Conservation (phyloP, 805 yeast species). For the Candida nemodendra region DNA sequence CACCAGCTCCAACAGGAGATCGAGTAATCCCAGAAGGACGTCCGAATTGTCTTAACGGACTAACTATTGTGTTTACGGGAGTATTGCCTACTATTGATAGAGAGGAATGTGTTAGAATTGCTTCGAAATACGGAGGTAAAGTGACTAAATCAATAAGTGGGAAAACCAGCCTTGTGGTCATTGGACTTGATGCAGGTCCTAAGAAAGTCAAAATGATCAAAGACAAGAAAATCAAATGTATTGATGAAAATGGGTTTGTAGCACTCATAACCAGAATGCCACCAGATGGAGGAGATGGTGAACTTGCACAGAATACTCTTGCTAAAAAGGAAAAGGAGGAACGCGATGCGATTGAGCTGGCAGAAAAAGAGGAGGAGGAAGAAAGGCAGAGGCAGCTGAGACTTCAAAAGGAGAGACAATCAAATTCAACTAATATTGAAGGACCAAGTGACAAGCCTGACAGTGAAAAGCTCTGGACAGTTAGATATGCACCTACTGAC, state of each 20-base stretch:
- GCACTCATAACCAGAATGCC: conserved; percentile 79
- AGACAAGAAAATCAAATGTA: conserved; percentile 70
- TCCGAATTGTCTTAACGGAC: conserved; percentile 82
- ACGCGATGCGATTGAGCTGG: conserved; percentile 49
- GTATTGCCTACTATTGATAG: conserved; percentile 77
- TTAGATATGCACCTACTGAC: conserved; percentile 82
- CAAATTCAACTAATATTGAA: conserved; percentile 15
- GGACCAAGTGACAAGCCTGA: conserved; percentile 41
- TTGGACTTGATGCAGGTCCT: conserved; percentile 97
- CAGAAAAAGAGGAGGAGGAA: conserved; percentile 43
- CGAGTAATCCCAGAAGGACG: conserved; percentile 74
- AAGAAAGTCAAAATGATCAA: conserved; percentile 83
- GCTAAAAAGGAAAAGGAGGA: conserved; percentile 71
- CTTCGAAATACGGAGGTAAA: conserved; percentile 86
- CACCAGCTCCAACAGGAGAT: conserved; percentile 34
- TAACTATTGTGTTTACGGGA: conserved; percentile 94
- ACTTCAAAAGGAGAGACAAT: conserved; percentile 24
- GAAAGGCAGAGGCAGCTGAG: conserved; percentile 28
- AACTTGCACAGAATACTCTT: conserved; percentile 68
- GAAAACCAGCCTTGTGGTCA: conserved; percentile 82
- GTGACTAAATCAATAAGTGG: conserved; percentile 84
- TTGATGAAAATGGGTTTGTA: conserved; percentile 83
- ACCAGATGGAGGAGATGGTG: conserved; percentile 87
- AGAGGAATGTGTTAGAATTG: conserved; percentile 68
- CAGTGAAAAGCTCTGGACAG: conserved; percentile 84